A percentile compares a stretch with the other conserved stretches of the same genome.
Evolutionary conservation across 2,329 filamentous ascomycete species (phyloP).

Genomic region (Sarocladium oryzae): DNA sequence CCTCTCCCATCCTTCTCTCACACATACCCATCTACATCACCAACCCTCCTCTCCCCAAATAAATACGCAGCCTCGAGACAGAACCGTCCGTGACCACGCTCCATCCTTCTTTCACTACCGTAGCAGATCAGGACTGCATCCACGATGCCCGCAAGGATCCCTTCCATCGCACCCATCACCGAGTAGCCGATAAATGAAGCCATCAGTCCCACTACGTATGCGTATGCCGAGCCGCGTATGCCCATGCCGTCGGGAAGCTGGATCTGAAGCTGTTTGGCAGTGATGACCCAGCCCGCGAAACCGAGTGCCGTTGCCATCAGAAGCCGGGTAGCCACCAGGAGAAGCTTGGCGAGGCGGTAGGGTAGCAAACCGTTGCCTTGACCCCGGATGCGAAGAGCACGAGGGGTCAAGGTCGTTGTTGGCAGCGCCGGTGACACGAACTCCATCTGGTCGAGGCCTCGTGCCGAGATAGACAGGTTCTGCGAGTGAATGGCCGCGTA

Average conservation of each 20-base stretch:
- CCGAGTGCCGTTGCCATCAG: conserved; percentile 87
- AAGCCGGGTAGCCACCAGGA: conserved; percentile 84
- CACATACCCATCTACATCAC: conserved; percentile 15
- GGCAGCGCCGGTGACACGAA: conserved; percentile 69
- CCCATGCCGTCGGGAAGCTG: conserved; percentile 45
- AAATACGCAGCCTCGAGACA: conserved; percentile 87
- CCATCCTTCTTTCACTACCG: conserved; percentile 75
- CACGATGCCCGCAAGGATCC: conserved; percentile 77
- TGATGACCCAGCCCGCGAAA: conserved; percentile 95
- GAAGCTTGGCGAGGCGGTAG: conserved; percentile 83
- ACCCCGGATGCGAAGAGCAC: conserved; percentile 38
- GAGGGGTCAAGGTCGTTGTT: conserved; percentile 63
- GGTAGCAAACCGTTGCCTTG: conserved; percentile 58
- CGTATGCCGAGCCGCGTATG: conserved; percentile 77
- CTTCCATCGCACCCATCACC: conserved; percentile 84
- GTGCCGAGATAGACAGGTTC: conserved; percentile 68
- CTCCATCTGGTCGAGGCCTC: conserved; percentile 73
- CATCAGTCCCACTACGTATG: conserved; percentile 87
- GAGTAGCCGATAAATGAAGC: conserved; percentile 95
- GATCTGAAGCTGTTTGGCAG: conserved; percentile 70
- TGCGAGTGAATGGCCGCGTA: conserved; percentile 93
- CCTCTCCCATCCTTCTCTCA: neutral
- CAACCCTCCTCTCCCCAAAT: conserved; percentile 60
- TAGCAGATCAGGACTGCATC: conserved; percentile 91
- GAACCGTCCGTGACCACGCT: conserved; percentile 64